Conservation (phyloP, 306 rosid species). For the Alnus rubra region DNA sequence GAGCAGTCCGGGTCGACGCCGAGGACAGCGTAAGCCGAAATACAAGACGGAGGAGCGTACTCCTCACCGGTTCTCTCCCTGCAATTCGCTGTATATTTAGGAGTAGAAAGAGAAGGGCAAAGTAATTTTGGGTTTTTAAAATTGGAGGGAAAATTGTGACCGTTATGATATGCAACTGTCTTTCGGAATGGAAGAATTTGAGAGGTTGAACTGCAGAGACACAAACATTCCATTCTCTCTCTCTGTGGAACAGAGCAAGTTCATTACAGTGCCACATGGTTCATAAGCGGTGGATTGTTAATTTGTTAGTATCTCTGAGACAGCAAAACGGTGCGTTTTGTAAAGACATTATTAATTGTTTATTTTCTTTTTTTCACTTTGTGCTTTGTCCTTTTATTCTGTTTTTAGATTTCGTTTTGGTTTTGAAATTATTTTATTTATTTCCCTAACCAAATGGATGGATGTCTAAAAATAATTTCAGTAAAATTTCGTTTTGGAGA, state of each 20-base stretch:
- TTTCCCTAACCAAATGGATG: too few relatives aligned
- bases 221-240: slow-evolving; percentile 38
- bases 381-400: too few relatives aligned
- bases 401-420: too few relatives aligned
- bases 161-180: slow-evolving; percentile 13
- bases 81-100: slow-evolving; percentile 34
- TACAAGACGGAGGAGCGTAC: slow-evolving; percentile 39
- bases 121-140: slow-evolving; percentile 10
- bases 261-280: neutral
- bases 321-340: neutral
- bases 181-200: slow-evolving; percentile 38
- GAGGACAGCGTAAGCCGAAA: slow-evolving; percentile 64
- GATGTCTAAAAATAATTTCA: too few relatives aligned
- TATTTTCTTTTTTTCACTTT: neutral
- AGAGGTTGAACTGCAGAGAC: slow-evolving; percentile 28
- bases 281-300: neutral
- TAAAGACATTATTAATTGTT: neutral
- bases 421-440: too few relatives aligned
- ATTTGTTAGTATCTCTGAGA: neutral
- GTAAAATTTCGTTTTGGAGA: too few relatives aligned
- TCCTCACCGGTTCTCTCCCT: slow-evolving; percentile 31
- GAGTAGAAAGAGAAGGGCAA: slow-evolving; percentile 9
- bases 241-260: neutral
- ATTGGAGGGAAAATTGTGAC: slow-evolving; percentile 23
- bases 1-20: slow-evolving; percentile 71